These are phyloP conservation scores for Ajuga chamaepitys DNA, from an alignment of 257 asterid genomes.

Conservation along the genomic window DNA sequence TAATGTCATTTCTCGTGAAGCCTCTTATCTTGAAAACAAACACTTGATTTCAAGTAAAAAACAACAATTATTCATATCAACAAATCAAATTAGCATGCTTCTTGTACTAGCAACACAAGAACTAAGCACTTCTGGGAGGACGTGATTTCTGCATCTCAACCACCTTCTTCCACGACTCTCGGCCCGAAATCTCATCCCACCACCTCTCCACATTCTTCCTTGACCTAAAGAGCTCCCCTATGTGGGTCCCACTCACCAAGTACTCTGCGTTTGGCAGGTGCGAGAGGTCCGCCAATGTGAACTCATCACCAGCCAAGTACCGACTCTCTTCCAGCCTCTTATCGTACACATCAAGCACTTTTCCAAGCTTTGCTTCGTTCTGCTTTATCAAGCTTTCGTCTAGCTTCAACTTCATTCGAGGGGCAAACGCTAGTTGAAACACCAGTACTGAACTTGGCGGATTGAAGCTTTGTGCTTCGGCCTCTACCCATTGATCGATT, in stretches of 20 bases:
- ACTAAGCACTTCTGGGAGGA: constrained; percentile 25
- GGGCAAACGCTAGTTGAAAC: constrained; percentile 71
- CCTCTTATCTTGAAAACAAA: not conserved
- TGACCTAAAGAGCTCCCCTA: constrained; percentile 40
- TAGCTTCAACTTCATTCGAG: constrained; percentile 62
- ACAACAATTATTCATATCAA: not conserved
- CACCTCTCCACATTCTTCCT: constrained; percentile 76
- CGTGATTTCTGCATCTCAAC: constrained; percentile 56
- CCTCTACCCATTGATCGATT: constrained; percentile 80
- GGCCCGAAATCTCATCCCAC: constrained; percentile 69
- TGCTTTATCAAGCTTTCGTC: constrained; percentile 58
- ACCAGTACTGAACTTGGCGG: constrained; percentile 61
- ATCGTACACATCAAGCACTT: constrained; percentile 80
- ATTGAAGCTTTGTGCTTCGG: constrained; percentile 62
- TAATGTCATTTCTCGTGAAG: not conserved
- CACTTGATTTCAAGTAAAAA: not conserved
- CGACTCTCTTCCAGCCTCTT: constrained; percentile 59
- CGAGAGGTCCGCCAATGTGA: constrained; percentile 76
- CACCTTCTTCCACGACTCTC: constrained; percentile 78
- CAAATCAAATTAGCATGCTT: not conserved
- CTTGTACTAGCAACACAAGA: not conserved
- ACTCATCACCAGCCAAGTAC: constrained; percentile 74
- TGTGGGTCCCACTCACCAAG: constrained; percentile 37
- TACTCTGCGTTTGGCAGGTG: constrained; percentile 61
- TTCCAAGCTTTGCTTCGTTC: constrained; percentile 57